Evolutionary conservation across 306 rosid genomes (phyloP).

Genomic region (Malus fusca): DNA sequence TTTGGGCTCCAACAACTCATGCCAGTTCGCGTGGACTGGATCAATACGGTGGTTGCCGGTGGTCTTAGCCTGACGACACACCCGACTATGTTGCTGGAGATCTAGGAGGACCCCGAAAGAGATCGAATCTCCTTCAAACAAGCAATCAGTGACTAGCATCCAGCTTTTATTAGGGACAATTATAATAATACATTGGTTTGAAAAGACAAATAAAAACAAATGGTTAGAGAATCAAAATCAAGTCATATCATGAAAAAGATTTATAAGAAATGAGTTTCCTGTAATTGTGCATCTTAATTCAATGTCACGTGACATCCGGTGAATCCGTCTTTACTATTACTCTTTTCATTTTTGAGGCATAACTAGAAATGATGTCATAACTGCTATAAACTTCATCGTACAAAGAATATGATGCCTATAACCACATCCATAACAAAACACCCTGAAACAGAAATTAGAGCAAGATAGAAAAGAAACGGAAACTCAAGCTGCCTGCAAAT

Average conservation of each 20-base stretch:
- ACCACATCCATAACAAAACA: not conserved
- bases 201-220: too few species aligned
- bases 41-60: not conserved
- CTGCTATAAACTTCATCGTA: not conserved
- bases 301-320: accelerated
- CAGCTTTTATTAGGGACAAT: not conserved
- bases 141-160: too few species aligned
- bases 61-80: not conserved
- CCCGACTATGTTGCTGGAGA: not conserved
- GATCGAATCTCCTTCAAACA: not conserved
- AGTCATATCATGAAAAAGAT: not conserved
- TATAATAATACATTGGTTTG: not conserved
- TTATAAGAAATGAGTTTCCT: too few species aligned
- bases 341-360: too few species aligned
- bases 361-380: too few species aligned
- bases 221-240: not conserved
- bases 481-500: conserved; percentile 26
- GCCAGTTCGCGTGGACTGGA: not conserved
- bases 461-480: not conserved
- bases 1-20: not conserved
- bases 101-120: not conserved
- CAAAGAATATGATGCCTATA: not conserved
- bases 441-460: not conserved
- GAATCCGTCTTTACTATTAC: too few species aligned
- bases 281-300: too few species aligned